Percentiles rank a stretch among this genome's conserved stretches.
Evolutionary conservation across 2,329 filamentous ascomycete species (phyloP).

Genomic region (Microcera coccophila): DNA sequence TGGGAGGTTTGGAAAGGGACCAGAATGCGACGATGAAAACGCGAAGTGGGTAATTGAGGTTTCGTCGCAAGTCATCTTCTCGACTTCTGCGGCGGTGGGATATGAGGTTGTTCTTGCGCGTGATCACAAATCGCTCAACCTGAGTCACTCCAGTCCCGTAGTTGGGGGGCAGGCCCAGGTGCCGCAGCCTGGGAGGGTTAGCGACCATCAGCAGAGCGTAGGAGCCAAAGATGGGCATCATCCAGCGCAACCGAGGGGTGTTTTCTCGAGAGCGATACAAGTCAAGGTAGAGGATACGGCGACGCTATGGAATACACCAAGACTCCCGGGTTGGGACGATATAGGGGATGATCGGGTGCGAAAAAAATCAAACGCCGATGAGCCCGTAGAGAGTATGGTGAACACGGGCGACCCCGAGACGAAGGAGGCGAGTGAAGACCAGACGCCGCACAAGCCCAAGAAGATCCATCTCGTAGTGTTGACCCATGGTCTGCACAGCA

Average conservation of each 20-base stretch:
- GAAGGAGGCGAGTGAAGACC: conserved; percentile 18
- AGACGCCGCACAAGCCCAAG: conserved; percentile 54
- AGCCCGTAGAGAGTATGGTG: conserved; percentile 32
- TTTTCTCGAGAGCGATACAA: conserved; percentile 77
- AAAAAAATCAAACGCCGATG: conserved; percentile 24
- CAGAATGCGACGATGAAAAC: conserved; percentile 49
- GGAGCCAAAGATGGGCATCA: conserved; percentile 56
- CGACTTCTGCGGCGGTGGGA: conserved; percentile 77
- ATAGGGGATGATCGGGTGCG: conserved; percentile 29
- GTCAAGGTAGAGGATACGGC: conserved; percentile 84
- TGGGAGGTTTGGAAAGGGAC: conserved; percentile 44
- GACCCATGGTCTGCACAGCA: conserved; percentile 93
- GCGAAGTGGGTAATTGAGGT: conserved; percentile 90
- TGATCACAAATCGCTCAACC: conserved; percentile 75
- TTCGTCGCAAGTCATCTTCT: conserved; percentile 90
- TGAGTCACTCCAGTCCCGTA: conserved; percentile 50
- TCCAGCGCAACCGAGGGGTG: conserved; percentile 63
- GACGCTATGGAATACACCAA: conserved; percentile 87
- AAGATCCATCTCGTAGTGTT: conserved; percentile 87
- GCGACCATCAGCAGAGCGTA: conserved; percentile 68
- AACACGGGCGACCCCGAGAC: conserved; percentile 32
- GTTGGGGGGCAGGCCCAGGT: conserved; percentile 44
- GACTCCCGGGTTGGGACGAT: conserved; percentile 64
- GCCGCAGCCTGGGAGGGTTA: conserved; percentile 66
- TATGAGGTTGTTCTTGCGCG: conserved; percentile 84